Conservation (phyloP, 441 rosid species). For the Cnidoscolus chayamansa region DNA sequence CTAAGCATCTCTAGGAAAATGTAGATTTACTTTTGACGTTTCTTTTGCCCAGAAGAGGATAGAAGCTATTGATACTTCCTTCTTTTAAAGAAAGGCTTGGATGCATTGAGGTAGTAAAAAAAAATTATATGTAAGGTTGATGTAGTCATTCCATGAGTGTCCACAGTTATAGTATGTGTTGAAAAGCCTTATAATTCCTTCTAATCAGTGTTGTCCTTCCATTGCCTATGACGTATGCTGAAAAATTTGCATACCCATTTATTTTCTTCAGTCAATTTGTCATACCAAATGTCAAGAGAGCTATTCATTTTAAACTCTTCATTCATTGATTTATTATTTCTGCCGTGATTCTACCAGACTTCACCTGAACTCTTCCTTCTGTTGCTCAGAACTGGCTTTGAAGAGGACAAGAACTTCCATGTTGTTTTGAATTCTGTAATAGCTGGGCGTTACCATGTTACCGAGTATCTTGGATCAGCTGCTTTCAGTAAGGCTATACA, state of each 20-base stretch:
- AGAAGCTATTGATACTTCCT: not conserved
- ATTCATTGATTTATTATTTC: slow-evolving; percentile 14
- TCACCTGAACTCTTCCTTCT: slow-evolving; percentile 26
- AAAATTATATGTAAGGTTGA: not conserved
- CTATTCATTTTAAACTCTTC: not conserved
- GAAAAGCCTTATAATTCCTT: not conserved
- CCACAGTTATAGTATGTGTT: not conserved
- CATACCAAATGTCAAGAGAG: not conserved
- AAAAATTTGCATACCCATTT: not conserved
- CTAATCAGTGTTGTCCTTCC: not conserved
- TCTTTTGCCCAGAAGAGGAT: not conserved
- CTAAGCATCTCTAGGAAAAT: not conserved
- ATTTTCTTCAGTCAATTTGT: slow-evolving; percentile 2
- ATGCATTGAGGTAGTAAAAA: not conserved
- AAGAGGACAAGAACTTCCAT: slow-evolving; percentile 97
- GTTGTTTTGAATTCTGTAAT: slow-evolving; percentile 89
- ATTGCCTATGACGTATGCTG: not conserved
- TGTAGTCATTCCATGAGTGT: not conserved
- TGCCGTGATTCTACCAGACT: slow-evolving; percentile 27
- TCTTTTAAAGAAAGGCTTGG: not conserved
- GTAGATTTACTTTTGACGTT: not conserved
- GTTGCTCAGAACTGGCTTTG: slow-evolving; percentile 88
- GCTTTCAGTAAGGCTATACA: slow-evolving; percentile 99
- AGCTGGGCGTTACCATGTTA: slow-evolving; percentile 95
- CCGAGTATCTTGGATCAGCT: slow-evolving; percentile 97